phyloP scores from a whole-genome alignment of 2,329 filamentous ascomycete species.

The Zopfia rhizophila region DNA sequence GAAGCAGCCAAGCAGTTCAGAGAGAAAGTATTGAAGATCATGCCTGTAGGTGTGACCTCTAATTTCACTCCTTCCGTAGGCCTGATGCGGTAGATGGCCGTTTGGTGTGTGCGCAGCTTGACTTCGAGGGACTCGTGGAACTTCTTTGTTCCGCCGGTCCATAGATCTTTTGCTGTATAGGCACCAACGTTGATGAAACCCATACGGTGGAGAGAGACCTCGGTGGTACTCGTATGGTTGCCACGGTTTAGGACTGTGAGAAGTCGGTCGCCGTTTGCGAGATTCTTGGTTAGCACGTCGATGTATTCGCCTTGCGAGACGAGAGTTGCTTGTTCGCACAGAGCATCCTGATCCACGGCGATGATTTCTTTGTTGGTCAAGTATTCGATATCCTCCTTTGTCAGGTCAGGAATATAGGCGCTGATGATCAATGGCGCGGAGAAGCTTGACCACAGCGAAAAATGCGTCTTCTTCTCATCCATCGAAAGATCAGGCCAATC shows the following conservation, averaged over 20 bases:
- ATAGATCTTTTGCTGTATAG: slow-evolving; percentile 55
- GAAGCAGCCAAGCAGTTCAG: slow-evolving; percentile 55
- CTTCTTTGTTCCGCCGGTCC: slow-evolving; percentile 49
- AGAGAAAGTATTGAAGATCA: slow-evolving; percentile 62
- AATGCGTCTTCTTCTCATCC: slow-evolving; percentile 51
- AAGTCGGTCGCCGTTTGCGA: slow-evolving; percentile 60
- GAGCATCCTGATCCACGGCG: slow-evolving; percentile 55
- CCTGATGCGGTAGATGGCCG: slow-evolving; percentile 57
- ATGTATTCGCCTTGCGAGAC: slow-evolving; percentile 56
- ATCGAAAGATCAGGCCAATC: slow-evolving; percentile 48
- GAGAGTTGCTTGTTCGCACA: slow-evolving; percentile 59
- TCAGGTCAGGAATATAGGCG: slow-evolving; percentile 55
- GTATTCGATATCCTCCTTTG: slow-evolving; percentile 28
- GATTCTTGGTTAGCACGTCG: slow-evolving; percentile 59
- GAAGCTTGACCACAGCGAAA: slow-evolving; percentile 49
- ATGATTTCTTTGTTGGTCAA: slow-evolving; percentile 54
- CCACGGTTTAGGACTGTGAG: slow-evolving; percentile 61
- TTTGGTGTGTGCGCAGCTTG: slow-evolving; percentile 52
- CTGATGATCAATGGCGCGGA: slow-evolving; percentile 52
- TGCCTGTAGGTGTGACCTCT: slow-evolving; percentile 55
- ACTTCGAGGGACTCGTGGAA: slow-evolving; percentile 37
- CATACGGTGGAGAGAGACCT: slow-evolving; percentile 48
- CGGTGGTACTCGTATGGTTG: slow-evolving; percentile 36
- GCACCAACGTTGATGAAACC: slow-evolving; percentile 47
- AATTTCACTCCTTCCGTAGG: slow-evolving; percentile 18